phyloP scores from a whole-genome alignment of 306 rosid genomes.

The Alnus rubra region DNA sequence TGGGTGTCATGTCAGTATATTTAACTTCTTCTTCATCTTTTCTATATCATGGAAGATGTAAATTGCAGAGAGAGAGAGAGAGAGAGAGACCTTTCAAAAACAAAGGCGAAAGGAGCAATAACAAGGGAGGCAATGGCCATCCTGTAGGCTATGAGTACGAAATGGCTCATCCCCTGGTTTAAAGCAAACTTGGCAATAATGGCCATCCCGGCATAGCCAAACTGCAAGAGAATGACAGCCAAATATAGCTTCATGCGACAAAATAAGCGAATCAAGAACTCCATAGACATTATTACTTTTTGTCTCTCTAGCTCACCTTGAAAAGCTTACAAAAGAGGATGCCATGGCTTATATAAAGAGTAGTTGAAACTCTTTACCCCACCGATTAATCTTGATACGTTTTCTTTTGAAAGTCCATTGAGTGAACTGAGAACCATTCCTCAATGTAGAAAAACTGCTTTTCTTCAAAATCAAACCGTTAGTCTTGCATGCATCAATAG shows the following conservation, averaged over 20 bases:
- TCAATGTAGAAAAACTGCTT: not conserved
- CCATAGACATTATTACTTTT: constrained; percentile 14
- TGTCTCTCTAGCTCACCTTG: not conserved
- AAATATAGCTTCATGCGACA: constrained; percentile 34
- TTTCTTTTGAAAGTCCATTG: not conserved
- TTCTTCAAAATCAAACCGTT: too few relatives aligned
- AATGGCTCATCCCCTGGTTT: constrained; percentile 51
- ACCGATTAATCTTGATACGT: not conserved
- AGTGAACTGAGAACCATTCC: not conserved
- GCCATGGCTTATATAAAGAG: not conserved
- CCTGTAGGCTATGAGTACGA: constrained; percentile 47
- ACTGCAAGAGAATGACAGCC: constrained; percentile 44
- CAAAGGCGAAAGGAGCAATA: constrained; percentile 52
- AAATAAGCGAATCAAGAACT: constrained; percentile 12
- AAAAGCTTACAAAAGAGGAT: not conserved
- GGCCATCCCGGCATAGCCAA: constrained; percentile 52
- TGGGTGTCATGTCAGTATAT: not conserved
- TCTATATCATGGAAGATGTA: too few relatives aligned
- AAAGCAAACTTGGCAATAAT: constrained; percentile 43
- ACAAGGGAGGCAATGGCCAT: constrained; percentile 40
- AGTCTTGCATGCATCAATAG: too few relatives aligned
- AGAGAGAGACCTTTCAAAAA: constrained; percentile 42
- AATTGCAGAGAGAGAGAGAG: not conserved
- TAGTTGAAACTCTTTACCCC: not conserved
- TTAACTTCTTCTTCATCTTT: not conserved